phyloP scores from a whole-genome alignment of 805 yeast genomes.

The Starmerella gropengiesseri region DNA sequence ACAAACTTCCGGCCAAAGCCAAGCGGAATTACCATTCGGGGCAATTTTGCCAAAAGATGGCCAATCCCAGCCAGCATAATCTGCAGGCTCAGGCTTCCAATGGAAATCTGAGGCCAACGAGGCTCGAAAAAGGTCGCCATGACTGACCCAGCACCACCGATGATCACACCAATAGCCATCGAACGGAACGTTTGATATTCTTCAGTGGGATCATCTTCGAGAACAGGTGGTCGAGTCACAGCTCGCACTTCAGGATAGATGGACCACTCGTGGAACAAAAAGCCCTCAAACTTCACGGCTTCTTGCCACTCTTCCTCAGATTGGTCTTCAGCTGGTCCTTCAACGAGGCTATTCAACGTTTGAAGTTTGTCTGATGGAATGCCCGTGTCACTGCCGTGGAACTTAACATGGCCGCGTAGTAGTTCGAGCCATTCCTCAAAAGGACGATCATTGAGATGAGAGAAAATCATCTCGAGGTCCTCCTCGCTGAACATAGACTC shows the following conservation, averaged over 20 bases:
- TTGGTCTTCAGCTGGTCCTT: slow-evolving; percentile 14
- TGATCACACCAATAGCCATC: slow-evolving; percentile 39
- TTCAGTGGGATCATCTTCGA: slow-evolving; percentile 37
- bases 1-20: slow-evolving; percentile 6
- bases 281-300: slow-evolving; percentile 33
- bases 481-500: slow-evolving; percentile 7
- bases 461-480: slow-evolving; percentile 13
- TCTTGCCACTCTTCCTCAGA: slow-evolving; percentile 23
- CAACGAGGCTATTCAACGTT: slow-evolving; percentile 28
- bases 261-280: slow-evolving; percentile 35
- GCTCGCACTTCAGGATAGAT: slow-evolving; percentile 57
- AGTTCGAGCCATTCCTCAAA: slow-evolving; percentile 35
- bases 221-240: slow-evolving; percentile 43
- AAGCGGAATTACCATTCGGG: slow-evolving; percentile 6
- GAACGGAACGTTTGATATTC: slow-evolving; percentile 43
- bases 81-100: slow-evolving; percentile 48
- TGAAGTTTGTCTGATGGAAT: slow-evolving; percentile 34
- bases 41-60: slow-evolving; percentile 29
- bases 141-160: slow-evolving; percentile 45
- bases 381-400: slow-evolving; percentile 41
- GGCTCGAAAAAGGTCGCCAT: slow-evolving; percentile 50
- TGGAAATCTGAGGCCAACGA: slow-evolving; percentile 43
- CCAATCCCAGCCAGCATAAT: slow-evolving; percentile 54
- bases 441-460: slow-evolving; percentile 24
- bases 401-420: slow-evolving; percentile 32